A percentile compares a stretch with the other conserved stretches of the same genome.
These are phyloP conservation scores for Phtheirospermum japonicum DNA, from an alignment of 257 asterid genomes.

Conservation along the genomic window DNA sequence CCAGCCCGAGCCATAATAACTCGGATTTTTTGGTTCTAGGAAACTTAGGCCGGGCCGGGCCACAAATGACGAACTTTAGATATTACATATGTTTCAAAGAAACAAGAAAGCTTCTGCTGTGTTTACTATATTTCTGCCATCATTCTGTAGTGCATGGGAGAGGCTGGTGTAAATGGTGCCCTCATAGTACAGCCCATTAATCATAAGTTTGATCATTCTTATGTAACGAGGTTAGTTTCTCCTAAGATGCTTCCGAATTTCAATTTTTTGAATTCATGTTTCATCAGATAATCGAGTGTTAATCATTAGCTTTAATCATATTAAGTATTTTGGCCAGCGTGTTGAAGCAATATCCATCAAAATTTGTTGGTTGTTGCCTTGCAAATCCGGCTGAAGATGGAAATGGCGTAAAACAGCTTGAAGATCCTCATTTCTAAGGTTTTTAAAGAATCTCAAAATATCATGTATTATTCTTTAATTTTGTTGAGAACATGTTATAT, in stretches of 20 bases:
- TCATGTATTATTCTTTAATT: background rate
- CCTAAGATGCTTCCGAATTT: background rate
- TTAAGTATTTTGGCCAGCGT: conserved; percentile 46
- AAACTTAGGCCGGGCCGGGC: background rate
- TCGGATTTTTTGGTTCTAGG: too few relatives aligned
- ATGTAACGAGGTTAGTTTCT: conserved; percentile 68
- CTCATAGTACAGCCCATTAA: conserved; percentile 90
- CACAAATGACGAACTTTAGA: too few relatives aligned
- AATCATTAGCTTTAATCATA: conserved; percentile 17
- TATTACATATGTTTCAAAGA: background rate
- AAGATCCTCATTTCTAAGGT: conserved; percentile 70
- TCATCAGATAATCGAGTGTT: background rate
- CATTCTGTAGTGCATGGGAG: conserved; percentile 58
- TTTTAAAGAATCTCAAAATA: conserved; percentile 2
- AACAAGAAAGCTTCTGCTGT: conserved; percentile 1
- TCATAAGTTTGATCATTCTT: conserved; percentile 89
- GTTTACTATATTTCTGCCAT: background rate
- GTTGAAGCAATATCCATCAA: conserved; percentile 68
- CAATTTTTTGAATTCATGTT: background rate
- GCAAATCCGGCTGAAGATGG: conserved; percentile 90
- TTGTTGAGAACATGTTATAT: conserved; percentile 15
- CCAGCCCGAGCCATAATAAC: too few relatives aligned
- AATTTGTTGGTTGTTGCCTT: conserved; percentile 85
- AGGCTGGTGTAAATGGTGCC: conserved; percentile 86
- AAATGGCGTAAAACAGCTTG: conserved; percentile 63